Evolutionary conservation across 768 basidiomycete species (phyloP), one percentile per base, ranked within the genome.

Genomic region (Cyclocybe cylindracea): DNA sequence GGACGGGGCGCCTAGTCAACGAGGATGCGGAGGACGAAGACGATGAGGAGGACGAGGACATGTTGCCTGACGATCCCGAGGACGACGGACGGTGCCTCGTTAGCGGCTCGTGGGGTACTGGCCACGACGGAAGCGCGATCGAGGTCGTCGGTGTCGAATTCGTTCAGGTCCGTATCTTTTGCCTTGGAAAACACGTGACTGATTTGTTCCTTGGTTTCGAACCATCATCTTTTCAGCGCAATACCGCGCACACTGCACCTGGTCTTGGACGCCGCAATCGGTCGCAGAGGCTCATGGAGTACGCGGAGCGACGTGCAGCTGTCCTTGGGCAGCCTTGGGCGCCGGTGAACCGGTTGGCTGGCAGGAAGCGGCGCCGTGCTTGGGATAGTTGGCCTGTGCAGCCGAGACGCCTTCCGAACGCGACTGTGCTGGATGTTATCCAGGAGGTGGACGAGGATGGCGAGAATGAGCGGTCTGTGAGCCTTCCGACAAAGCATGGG

Each of bases 41-140:
- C 46, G 71, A 69, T 18, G 70, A 66, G 34, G 66, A 61, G 16
- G 61, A 62, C 45, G 60, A 57, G 19, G 61, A 58, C 13, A 44
- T 47, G 18, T 55, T 56, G 24, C 65, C 56, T 38, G 66, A 67
- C 46, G 66, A 68, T 57, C 59, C 71, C 7, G 77, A 78, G 36
- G 82, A 86, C 53, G 86, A 87, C 58, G 85, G 84, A 24, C 67
- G 85, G 42, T 72, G 77, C 8, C 67, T 87, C 58, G 70, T 78
- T n/a, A 87, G 86, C 65, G 84, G 81, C 7, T 81, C 81, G 0
- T 89, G 89, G 89, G 87, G 88, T n/a, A 82, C 79, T 56, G 83
- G 85, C 2, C 89, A 90, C 56, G 88, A 89, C 54, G 89, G 89
- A 19, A 83, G 85, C 59, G 87, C 84, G 19, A 78, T 89, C 59